Evolutionary conservation across 2,329 filamentous ascomycete species (phyloP).

Genomic region (Cladosporium sphaerospermum): DNA sequence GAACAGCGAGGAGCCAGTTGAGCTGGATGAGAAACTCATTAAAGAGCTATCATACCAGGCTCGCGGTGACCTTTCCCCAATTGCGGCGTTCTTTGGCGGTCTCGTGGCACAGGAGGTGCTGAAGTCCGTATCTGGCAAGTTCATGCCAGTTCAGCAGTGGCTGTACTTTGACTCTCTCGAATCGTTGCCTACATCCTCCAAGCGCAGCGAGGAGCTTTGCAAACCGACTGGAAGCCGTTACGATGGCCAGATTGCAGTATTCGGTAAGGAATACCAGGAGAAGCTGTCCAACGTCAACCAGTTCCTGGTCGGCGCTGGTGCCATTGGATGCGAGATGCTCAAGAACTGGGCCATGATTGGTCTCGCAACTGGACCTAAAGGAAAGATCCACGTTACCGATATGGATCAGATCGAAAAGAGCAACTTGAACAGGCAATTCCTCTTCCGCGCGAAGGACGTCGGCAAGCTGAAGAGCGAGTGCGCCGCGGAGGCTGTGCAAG

Average conservation of each 20-base stretch:
- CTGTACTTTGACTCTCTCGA: conserved; percentile 98
- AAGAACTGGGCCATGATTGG: conserved; percentile 99
- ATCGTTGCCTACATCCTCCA: conserved; percentile 70
- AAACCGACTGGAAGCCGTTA: conserved; percentile 80
- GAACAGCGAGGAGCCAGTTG: conserved; percentile 61
- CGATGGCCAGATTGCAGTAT: conserved; percentile 94
- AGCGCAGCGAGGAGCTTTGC: conserved; percentile 80
- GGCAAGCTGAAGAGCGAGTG: conserved; percentile 95
- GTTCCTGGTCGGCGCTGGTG: conserved; percentile 92
- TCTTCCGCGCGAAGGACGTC: conserved; percentile 90
- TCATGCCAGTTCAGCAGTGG: conserved; percentile 91
- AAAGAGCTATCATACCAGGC: conserved; percentile 94
- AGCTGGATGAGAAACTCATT: conserved; percentile 87
- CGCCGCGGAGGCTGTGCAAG: conserved; percentile 80
- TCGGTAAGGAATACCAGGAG: conserved; percentile 87
- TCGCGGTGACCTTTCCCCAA: conserved; percentile 78
- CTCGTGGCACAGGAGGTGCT: conserved; percentile 89
- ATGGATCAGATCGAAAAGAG: conserved; percentile 99
- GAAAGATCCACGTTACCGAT: conserved; percentile 87
- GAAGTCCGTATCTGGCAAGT: conserved; percentile 96
- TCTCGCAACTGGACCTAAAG: conserved; percentile 77
- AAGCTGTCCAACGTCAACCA: conserved; percentile 86
- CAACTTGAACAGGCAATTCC: conserved; percentile 94
- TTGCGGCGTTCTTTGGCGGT: conserved; percentile 93
- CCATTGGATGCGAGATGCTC: conserved; percentile 97